phyloP scores from a whole-genome alignment of 352 stramenopile species.

The Phytophthora capsici region DNA sequence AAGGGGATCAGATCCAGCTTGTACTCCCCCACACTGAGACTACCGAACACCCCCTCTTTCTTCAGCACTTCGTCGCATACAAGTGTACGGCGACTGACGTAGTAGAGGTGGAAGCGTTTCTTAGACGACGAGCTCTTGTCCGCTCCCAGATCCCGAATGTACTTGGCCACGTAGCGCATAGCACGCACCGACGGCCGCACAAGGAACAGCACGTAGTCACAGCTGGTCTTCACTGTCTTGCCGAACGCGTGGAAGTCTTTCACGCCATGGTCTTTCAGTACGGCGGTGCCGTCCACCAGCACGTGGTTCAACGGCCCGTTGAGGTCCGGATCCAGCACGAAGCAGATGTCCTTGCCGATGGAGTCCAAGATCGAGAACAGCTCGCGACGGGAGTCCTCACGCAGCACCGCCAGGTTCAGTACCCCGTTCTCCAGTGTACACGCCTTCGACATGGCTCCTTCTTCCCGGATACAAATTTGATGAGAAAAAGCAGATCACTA shows the following conservation, averaged over 20 bases:
- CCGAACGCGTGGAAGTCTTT: constrained; percentile 87
- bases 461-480: not conserved
- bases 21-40: constrained; percentile 89
- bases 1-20: constrained; percentile 96
- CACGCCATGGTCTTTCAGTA: constrained; percentile 88
- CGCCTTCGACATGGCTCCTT: constrained; percentile 72
- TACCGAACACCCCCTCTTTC: constrained; percentile 89
- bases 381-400: constrained; percentile 83
- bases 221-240: constrained; percentile 79
- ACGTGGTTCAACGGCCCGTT: constrained; percentile 87
- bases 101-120: constrained; percentile 90
- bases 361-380: constrained; percentile 87
- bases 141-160: constrained; percentile 65
- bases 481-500: no score
- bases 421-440: constrained; percentile 84
- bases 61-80: constrained; percentile 93
- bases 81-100: constrained; percentile 90
- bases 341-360: constrained; percentile 88
- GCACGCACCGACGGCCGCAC: constrained; percentile 77
- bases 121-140: constrained; percentile 46
- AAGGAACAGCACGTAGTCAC: constrained; percentile 91
- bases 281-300: constrained; percentile 83
- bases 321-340: constrained; percentile 87
- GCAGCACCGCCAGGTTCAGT: constrained; percentile 86
- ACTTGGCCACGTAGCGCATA: constrained; percentile 86